A percentile compares a stretch with the other conserved stretches of the same genome.
Conservation (phyloP, 352 stramenopile species). For the Blastocystis sp. region DNA sequence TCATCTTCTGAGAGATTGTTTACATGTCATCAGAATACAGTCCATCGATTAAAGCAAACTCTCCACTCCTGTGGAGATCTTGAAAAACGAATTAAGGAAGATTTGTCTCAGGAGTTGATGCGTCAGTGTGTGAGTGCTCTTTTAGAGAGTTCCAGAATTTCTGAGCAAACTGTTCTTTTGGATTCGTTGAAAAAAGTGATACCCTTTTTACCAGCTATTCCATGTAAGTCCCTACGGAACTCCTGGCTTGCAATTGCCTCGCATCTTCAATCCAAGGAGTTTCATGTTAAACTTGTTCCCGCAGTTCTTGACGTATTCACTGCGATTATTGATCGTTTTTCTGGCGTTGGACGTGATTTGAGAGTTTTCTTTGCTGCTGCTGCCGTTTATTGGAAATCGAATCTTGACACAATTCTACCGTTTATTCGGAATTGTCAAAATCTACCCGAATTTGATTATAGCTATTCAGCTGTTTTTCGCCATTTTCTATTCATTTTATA, state of each 20-base stretch:
- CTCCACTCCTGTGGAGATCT: slow-evolving; percentile 87
- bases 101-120: neutral
- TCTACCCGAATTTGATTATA: neutral
- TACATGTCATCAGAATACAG: slow-evolving; percentile 12
- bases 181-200: neutral
- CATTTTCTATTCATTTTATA: neutral
- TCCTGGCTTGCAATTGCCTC: neutral
- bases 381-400: slow-evolving; percentile 31
- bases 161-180: neutral
- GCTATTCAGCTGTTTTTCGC: neutral
- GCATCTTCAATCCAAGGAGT: neutral
- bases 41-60: slow-evolving; percentile 80
- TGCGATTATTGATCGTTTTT: neutral
- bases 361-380: neutral
- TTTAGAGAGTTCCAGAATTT: neutral
- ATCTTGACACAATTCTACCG: neutral
- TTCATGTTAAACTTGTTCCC: neutral
- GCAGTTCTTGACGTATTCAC: neutral
- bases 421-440: neutral
- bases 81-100: slow-evolving; percentile 68
- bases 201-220: neutral
- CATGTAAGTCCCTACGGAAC: neutral
- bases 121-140: neutral
- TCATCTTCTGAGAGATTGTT: neutral
- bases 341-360: neutral